Evolutionary conservation across 2,329 filamentous ascomycete genomes (phyloP).

Genomic region (Knoxdaviesia capensis): DNA sequence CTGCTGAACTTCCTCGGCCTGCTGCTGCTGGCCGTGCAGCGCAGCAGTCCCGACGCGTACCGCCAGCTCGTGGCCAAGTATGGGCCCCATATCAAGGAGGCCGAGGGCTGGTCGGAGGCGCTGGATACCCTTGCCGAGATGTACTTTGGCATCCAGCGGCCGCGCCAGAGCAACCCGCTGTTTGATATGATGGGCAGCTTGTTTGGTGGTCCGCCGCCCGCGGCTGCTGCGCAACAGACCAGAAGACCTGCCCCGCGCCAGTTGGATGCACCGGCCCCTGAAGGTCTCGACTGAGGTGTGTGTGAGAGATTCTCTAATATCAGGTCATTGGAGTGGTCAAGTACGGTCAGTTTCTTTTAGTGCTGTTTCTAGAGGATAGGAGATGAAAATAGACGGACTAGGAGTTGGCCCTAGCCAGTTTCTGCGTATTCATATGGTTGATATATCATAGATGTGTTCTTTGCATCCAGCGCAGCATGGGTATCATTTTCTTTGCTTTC

Average conservation of each 20-base stretch:
- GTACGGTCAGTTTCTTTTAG: background rate
- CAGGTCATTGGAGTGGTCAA: no score
- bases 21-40: constrained; percentile 64
- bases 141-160: constrained; percentile 86
- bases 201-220: constrained; percentile 44
- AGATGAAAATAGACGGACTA: background rate
- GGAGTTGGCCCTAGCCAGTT: background rate
- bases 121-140: constrained; percentile 82
- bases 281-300: constrained; percentile 32
- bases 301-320: background rate
- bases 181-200: constrained; percentile 97
- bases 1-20: constrained; percentile 86
- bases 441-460: background rate
- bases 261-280: constrained; percentile 29
- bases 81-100: constrained; percentile 55
- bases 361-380: background rate
- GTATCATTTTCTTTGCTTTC: background rate
- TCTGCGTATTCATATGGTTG: background rate
- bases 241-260: constrained; percentile 22
- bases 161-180: constrained; percentile 75
- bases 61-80: constrained; percentile 71
- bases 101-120: constrained; percentile 53
- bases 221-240: constrained; percentile 10
- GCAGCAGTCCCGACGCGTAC: constrained; percentile 60
- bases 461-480: background rate